Conservation (phyloP, 352 stramenopile genomes). For the Phytophthora syringae region DNA sequence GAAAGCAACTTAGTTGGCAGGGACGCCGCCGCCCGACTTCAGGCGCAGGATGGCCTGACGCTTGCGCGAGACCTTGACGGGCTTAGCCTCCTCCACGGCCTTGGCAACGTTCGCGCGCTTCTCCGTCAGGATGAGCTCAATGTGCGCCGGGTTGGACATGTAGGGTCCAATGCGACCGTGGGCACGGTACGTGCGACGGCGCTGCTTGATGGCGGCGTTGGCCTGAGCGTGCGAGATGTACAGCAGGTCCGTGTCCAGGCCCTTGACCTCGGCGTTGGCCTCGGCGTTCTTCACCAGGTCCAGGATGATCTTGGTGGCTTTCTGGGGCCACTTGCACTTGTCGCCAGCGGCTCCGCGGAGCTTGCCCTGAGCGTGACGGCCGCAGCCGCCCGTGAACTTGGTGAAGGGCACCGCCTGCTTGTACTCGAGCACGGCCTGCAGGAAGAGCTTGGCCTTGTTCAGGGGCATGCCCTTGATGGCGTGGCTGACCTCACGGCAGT, state of each 20-base stretch:
- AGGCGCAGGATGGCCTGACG: slow-evolving; percentile 89
- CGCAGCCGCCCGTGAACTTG: slow-evolving; percentile 98
- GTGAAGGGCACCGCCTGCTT: slow-evolving; percentile 99
- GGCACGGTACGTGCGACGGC: slow-evolving; percentile 98
- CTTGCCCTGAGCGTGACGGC: slow-evolving; percentile 98
- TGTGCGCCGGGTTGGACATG: slow-evolving; percentile 98
- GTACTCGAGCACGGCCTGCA: slow-evolving; percentile 97
- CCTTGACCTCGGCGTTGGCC: slow-evolving; percentile 99
- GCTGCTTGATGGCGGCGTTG: slow-evolving; percentile 98
- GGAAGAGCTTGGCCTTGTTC: slow-evolving; percentile 95
- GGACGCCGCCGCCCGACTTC: slow-evolving; percentile 87
- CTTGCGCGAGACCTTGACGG: slow-evolving; percentile 87
- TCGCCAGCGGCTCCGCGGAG: slow-evolving; percentile 93
- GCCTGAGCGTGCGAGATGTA: slow-evolving; percentile 98
- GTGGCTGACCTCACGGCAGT: slow-evolving; percentile 98
- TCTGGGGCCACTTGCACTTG: slow-evolving; percentile 99
- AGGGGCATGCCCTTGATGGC: slow-evolving; percentile 98
- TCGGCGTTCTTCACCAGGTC: slow-evolving; percentile 99
- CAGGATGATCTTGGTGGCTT: slow-evolving; percentile 98
- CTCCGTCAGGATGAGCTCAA: slow-evolving; percentile 99
- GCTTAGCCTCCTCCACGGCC: slow-evolving; percentile 90
- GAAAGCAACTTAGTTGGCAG: slow-evolving; percentile 75
- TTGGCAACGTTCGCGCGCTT: slow-evolving; percentile 95
- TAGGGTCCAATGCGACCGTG: slow-evolving; percentile 98
- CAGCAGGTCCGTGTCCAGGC: slow-evolving; percentile 96